A percentile compares a stretch with the other conserved stretches of the same genome.
Conservation (phyloP, 352 stramenopile species). For the Pythium aquatile region DNA sequence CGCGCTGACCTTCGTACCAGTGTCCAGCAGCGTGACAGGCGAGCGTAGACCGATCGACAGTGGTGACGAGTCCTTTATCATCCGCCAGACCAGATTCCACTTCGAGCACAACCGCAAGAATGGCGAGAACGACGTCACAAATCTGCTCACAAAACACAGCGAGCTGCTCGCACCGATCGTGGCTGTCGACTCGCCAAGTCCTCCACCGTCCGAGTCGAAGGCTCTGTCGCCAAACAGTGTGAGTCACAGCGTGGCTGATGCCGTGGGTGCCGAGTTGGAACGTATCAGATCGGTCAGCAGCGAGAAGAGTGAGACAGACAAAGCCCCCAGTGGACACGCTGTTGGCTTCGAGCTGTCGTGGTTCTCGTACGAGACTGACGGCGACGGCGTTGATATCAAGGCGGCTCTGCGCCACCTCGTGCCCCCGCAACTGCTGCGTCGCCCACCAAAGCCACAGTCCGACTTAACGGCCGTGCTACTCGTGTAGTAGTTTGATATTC, state of each 20-base stretch:
- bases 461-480: neutral
- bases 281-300: neutral
- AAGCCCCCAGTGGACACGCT: neutral
- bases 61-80: neutral
- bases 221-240: neutral
- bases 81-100: slow-evolving; percentile 18
- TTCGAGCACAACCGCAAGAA: slow-evolving; percentile 15
- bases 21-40: neutral
- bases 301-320: neutral
- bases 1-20: slow-evolving; percentile 28
- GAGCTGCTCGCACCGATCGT: slow-evolving; percentile 3
- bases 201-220: neutral
- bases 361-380: slow-evolving; percentile 7
- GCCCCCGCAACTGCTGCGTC: neutral
- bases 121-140: neutral
- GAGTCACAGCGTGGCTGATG: neutral
- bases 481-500: neutral
- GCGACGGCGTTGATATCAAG: neutral
- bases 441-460: neutral
- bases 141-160: neutral
- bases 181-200: neutral
- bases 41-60: neutral
- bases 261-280: neutral
- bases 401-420: slow-evolving; percentile 1
- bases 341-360: slow-evolving; percentile 9